Evolutionary conservation across 75 land plant species (phyloP).

Genomic region (Gnetum montanum): DNA sequence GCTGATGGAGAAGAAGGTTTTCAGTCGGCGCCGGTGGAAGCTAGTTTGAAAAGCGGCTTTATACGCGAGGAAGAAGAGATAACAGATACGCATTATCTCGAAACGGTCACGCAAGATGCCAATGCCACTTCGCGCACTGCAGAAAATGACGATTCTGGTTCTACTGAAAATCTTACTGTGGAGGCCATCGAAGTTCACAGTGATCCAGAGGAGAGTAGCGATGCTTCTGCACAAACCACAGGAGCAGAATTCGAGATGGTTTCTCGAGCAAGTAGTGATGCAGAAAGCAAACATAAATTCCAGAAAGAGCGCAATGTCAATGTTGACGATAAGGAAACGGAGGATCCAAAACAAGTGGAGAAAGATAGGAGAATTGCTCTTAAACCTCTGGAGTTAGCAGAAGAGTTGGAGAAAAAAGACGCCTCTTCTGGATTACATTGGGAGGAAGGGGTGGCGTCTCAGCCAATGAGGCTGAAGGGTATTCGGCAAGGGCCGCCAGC

Average conservation of each 20-base stretch:
- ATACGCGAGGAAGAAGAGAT: not conserved
- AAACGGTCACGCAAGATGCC: too few relatives aligned
- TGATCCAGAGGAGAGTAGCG: not conserved
- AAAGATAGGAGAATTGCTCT: slow-evolving; percentile 11
- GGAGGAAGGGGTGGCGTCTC: slow-evolving; percentile 91
- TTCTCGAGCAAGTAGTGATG: not conserved
- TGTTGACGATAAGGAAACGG: slow-evolving; percentile 20
- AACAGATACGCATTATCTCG: too few relatives aligned
- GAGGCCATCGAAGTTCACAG: not conserved
- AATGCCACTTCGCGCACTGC: too few relatives aligned
- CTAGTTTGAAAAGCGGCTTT: not conserved
- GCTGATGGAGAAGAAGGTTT: too few relatives aligned
- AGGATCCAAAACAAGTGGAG: slow-evolving; percentile 13
- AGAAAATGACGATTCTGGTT: too few relatives aligned
- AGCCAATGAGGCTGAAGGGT: slow-evolving; percentile 94
- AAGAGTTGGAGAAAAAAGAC: slow-evolving; percentile 77
- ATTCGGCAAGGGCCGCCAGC: slow-evolving; percentile 74
- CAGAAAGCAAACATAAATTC: slow-evolving; percentile 8
- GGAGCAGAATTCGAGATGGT: not conserved
- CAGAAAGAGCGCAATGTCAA: slow-evolving; percentile 9
- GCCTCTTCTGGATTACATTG: slow-evolving; percentile 80
- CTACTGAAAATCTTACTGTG: too few relatives aligned
- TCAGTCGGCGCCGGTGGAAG: not conserved
- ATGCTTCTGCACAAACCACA: not conserved
- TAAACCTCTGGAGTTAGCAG: slow-evolving; percentile 73